These are phyloP conservation scores for Parathielavia hyrcaniae DNA, from an alignment of 495 filamentous ascomycete species.

Conservation along the genomic window DNA sequence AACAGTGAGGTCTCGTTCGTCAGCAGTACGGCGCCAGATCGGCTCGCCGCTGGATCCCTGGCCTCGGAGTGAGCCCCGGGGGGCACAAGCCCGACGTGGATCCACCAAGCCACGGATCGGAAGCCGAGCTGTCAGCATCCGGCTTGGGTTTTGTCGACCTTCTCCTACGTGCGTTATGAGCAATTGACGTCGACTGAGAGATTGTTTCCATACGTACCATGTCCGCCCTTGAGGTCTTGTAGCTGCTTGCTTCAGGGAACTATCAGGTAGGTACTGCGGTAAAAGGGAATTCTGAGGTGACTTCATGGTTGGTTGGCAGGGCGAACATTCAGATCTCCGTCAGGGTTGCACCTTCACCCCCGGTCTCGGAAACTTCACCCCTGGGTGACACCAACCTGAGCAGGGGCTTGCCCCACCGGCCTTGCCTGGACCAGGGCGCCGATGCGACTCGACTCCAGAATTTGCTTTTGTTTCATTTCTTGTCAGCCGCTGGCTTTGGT, in stretches of 20 bases:
- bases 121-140: neutral
- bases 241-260: too few species aligned
- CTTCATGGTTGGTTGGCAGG: too few species aligned
- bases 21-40: neutral
- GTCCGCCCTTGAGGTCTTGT: too few species aligned
- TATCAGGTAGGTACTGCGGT: too few species aligned
- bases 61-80: neutral
- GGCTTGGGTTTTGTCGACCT: neutral
- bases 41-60: neutral
- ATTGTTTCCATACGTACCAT: too few species aligned
- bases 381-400: slow-evolving; percentile 8
- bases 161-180: too few species aligned
- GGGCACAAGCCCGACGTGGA: neutral
- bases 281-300: too few species aligned
- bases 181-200: too few species aligned
- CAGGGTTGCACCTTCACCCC: neutral
- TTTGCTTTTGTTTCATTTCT: slow-evolving; percentile 20
- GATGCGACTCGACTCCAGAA: slow-evolving; percentile 14
- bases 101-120: neutral
- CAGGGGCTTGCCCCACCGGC: neutral
- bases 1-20: neutral
- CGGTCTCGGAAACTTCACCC: slow-evolving; percentile 17
- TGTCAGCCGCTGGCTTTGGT: neutral
- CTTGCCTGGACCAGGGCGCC: slow-evolving; percentile 5
- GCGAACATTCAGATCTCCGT: slow-evolving; percentile 11